Conservation (phyloP, 1,139 yeast species). For the Chernovozyma sophiae-reginae region DNA sequence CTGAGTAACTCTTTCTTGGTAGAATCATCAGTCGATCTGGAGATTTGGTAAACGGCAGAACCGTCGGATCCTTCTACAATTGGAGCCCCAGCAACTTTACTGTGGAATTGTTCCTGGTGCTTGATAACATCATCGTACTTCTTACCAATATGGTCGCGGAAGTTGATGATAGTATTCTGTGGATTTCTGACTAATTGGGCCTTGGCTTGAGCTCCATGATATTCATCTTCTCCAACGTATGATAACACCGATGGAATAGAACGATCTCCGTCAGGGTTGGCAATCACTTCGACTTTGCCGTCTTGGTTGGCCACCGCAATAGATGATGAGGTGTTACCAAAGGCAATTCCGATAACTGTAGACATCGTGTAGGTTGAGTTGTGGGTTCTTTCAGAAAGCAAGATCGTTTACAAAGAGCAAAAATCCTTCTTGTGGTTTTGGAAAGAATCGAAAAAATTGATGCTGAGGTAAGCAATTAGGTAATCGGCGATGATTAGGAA, state of each 20-base stretch:
- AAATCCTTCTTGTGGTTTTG: too few species aligned
- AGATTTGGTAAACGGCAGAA: conserved; percentile 63
- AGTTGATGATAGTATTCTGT: conserved; percentile 78
- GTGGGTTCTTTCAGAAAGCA: not conserved
- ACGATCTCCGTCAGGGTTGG: conserved; percentile 99
- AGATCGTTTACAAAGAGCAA: too few species aligned
- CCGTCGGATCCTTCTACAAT: conserved; percentile 68
- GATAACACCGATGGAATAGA: conserved; percentile 90
- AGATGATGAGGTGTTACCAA: conserved; percentile 94
- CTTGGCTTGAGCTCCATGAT: conserved; percentile 95
- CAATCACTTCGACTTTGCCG: conserved; percentile 94
- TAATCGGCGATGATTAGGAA: not conserved
- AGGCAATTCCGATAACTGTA: conserved; percentile 87
- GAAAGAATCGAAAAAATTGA: not conserved
- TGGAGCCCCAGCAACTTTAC: conserved; percentile 60
- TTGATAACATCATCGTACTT: conserved; percentile 56
- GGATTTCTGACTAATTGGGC: conserved; percentile 92
- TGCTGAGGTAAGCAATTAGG: not conserved
- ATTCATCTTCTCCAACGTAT: conserved; percentile 91
- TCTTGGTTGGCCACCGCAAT: conserved; percentile 86
- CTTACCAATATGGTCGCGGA: conserved; percentile 89
- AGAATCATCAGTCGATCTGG: conserved; percentile 43
- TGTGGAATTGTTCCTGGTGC: not conserved
- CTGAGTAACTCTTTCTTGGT: conserved; percentile 48
- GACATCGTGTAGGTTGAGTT: conserved; percentile 1